Base-by-base conservation (phyloP, 306 rosid species). In the Glycine latifolia region DNA sequence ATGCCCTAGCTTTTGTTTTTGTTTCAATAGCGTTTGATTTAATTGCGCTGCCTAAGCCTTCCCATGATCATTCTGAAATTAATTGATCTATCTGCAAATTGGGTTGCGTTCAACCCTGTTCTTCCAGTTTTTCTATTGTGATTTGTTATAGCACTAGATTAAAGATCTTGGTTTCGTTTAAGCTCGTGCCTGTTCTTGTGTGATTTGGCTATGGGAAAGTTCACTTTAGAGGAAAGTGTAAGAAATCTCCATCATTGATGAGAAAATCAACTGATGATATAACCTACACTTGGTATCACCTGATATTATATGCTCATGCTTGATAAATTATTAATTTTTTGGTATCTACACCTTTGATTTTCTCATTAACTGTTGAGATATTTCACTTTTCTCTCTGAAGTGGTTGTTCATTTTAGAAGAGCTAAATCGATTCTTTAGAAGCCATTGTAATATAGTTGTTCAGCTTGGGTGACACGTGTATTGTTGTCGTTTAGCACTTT, bases 141-240 rank as follows among this genome's bases (percentile, higher is more conserved):
- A 6, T 58, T 75, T 10, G 11, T 46, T 46, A 16, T 67, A 6
- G 1, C 20, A 20, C 1, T 67, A 58, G 60, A 52, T 69, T 76
- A 5, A 76, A 58, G 52, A 53, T 75, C 41, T 41, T 56, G n/a
- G 41, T 67, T 75, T 49, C 8, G 37, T 46, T 78, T 14, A 72
- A 65, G 17, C 31, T 47, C 55, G 71, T 66, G 77, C 35, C 48
- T 66, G 4, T 55, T 68, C 14, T 41, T 67, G 52, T 14, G 37
- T 33, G 73, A 15, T 41, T 41, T 67, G 49, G 52, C 52, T 67
- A 0, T 6, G 71, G 8, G 52, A 41, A 41, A 41, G 8, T 4
- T 46, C 39, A 5, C 15, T 10, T 68, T 16, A 46, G 37, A 10
- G 15, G 39, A 10, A 15, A 68, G 6, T 10, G 55, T 44, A 16